These are phyloP conservation scores for Vitis vinifera DNA, from an alignment of 164 flowering plant species.

Conservation along the genomic window ASM3070453v1 NC_081809.1:6705501-6706000, in stretches of 20 bases:
- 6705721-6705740: constrained; percentile 46
- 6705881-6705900: constrained; percentile 1
- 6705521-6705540: constrained; percentile 47
- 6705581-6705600: constrained; percentile 37
- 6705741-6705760: constrained; percentile 33
- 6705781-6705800: constrained; percentile 25
- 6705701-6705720: constrained; percentile 32
- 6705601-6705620: constrained; percentile 45
- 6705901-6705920: constrained; percentile 11
- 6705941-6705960: not conserved
- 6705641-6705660: constrained; percentile 36
- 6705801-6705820: constrained; percentile 25
- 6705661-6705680: constrained; percentile 37
- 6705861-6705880: constrained; percentile 9
- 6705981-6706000: not conserved
- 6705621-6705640: constrained; percentile 42
- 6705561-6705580: constrained; percentile 37
- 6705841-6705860: constrained; percentile 13
- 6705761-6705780: constrained; percentile 50
- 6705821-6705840: constrained; percentile 33
- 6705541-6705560: constrained; percentile 37
- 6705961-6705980: not conserved
- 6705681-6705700: constrained; percentile 41
- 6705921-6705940: constrained; percentile 3
- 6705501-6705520: constrained; percentile 29